Base-by-base conservation (phyloP, 2,329 filamentous ascomycete genomes). In the Colletotrichum simmondsii region DNA sequence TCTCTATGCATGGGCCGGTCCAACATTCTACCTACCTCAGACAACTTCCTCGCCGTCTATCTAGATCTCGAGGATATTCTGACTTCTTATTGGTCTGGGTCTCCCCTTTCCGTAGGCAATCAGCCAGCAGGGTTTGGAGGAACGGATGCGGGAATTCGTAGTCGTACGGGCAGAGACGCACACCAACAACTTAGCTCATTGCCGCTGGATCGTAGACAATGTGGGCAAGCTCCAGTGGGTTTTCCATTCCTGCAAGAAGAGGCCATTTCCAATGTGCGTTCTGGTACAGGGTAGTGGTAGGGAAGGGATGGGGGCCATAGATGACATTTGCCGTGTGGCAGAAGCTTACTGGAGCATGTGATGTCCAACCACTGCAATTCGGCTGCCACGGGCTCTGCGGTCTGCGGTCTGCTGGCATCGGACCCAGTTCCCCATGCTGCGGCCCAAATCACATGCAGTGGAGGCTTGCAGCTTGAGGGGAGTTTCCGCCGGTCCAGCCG, bases 401-500 rank as follows among this genome's bases (percentile, higher is more conserved):
- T 56, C 63, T 57, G 62, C 19, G 42, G 42, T n/a, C 68, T 42
- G 62, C 49, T 37, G 28, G 42, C 54, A 37, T 32, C 42, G 53
- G 24, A 49, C 53, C 70, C 54, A 46, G 26, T 24, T 37, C 37
- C 58, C 66, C 58, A 65, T 32, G 60, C 54, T 62, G 60, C 37
- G 12, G 46, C 46, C 68, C 65, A 46, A 26, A 69, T 72, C 70
- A 72, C 70, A 72, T 72, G 70, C 70, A 70, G 54, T 70, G 70
- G 66, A 70, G 54, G 54, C 70, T 49, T 54, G 54, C 37, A 42
- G 37, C 37, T 42, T 42, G 42, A 60, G 32, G 42, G 19, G 42
- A 67, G 65, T 58, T 58, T 71, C 46, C 37, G 42, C 42, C 42
- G 42, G 42, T 28, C 35, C 57, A 68, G 69, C 52, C 22, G 46